Base-by-base conservation (phyloP, 257 asterid species). In the Verbena officinalis region DNA sequence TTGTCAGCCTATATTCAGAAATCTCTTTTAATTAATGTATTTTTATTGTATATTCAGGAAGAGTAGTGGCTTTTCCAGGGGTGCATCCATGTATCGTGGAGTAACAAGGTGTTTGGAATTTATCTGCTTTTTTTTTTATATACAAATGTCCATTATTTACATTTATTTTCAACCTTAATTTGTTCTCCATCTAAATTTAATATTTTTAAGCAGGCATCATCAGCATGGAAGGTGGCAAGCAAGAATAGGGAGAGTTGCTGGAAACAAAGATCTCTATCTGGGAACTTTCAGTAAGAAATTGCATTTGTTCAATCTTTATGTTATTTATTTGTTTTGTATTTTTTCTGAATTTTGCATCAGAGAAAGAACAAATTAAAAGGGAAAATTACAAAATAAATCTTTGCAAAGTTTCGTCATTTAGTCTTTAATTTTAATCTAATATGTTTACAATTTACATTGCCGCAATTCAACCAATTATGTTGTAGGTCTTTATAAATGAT, bases 201-300 rank as follows among this genome's bases (percentile, higher is more conserved):
- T 73, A 57, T 49, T 16, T 65, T 40, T 51, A 44, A 80, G 55
- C 77, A 90, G 96, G 84, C 98, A 91, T 69, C 98, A 91, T 60
- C 97, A 91, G 83, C 97, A 90, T 66, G 97, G 97, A 62, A 84
- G 95, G 73, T 89, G 97, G 97, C 97, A 90, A 67, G 97, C 96
- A 59, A 79, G 96, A 78, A 91, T 88, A 1, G 98, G 98, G 21
- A 78, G 98, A 74, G 98, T 91, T 14, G 96, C 98, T 5, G 98
- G 98, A 67, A 91, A 91, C 85, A 91, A 91, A 80, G 96, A 91
- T 58, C 95, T 88, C 66, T 88, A 88, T 76, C 76, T 91, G 61
- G 96, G 98, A 77, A 91, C 96, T 46, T 91, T 91, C 81, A 84
- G 96, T 88, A 78, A 77, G 86, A 33, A 23, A 50, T 14, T 22